phyloP scores from a whole-genome alignment of 352 stramenopile genomes.

The Globisporangium irregulare region DNA sequence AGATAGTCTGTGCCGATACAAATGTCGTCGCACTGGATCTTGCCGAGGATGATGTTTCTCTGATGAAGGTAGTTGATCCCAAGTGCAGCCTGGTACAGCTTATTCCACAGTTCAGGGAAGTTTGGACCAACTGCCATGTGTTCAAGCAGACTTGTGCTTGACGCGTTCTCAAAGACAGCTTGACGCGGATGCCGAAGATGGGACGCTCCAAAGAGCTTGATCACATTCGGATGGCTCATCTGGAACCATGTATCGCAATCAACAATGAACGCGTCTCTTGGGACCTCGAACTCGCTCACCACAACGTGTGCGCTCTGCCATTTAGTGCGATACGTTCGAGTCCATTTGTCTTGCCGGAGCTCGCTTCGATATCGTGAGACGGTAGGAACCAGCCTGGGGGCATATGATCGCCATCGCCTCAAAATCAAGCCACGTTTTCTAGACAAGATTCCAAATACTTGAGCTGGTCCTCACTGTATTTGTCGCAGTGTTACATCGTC shows the following conservation, averaged over 20 bases:
- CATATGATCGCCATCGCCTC: background rate
- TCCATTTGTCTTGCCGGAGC: background rate
- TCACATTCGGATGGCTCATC: conserved; percentile 24
- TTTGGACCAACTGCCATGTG: background rate
- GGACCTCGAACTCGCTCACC: background rate
- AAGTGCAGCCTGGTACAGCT: conserved; percentile 14
- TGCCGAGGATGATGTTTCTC: conserved; percentile 2
- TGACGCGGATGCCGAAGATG: conserved; percentile 7
- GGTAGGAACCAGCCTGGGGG: conserved; percentile 59
- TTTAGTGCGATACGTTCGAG: conserved; percentile 18
- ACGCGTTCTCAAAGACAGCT: background rate
- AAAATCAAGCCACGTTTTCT: background rate
- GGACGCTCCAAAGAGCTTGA: conserved; percentile 18
- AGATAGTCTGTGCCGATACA: conserved; percentile 6
- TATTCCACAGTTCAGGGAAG: background rate
- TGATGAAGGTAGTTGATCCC: conserved; percentile 37
- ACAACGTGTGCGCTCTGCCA: conserved; percentile 32
- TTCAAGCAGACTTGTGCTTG: background rate
- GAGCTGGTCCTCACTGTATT: conserved; percentile 4
- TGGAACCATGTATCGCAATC: conserved; percentile 28
- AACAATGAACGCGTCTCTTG: background rate
- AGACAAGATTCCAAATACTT: background rate
- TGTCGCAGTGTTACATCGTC: conserved; percentile 6
- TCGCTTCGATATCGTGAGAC: conserved; percentile 43
- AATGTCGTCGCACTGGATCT: conserved; percentile 6